Base-by-base conservation (phyloP, 2,329 filamentous ascomycete genomes). In the Triangularia verruculosa region DNA sequence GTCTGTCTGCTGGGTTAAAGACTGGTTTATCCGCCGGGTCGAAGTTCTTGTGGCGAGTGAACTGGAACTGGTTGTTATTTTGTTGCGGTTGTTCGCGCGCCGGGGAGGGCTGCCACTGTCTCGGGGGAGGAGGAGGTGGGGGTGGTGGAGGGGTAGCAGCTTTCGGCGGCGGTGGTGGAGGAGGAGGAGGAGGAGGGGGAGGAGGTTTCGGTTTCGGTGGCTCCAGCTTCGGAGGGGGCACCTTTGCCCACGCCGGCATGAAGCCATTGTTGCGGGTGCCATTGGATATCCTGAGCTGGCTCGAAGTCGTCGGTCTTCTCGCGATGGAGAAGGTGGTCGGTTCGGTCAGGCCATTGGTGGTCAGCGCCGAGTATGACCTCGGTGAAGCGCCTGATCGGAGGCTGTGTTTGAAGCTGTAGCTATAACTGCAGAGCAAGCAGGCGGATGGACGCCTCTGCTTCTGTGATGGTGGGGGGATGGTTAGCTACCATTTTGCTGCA, bases 381-480 rank as follows among this genome's bases (percentile, higher is more conserved):
- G 13, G 2, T 39, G 61, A 24, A 59, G 57, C 28, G 62, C 20
- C 58, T 20, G 57, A 34, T 43, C 64, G 65, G 25, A 62, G 64
- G 32, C 30, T 60, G 27, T 39, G 62, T 60, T 58, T 64, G 63
- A 61, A 57, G 65, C 65, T 61, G 55, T 66, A 69, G 61, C 55
- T 68, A 63, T 61, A 61, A 61, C 67, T 67, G 60, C 70, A 71
- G 64, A 68, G 64, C 56, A 69, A 57, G 62, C 71, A 72, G 32
- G 67, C 64, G 32, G 70, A 67, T 15, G 66, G 64, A 52, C 63
- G 64, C 61, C 63, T 69, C 63, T 69, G 67, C 57, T 71, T 70
- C 68, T 72, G 59, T n/a, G 32, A 5, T 24, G 24, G 8, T 5
- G 24, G 20, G 30, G 55, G 34, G 5, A 22, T 9, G n/a, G 59